These are phyloP conservation scores for Curvularia sp. DNA, from an alignment of 2,329 filamentous ascomycete species.

Conservation along the genomic window DNA sequence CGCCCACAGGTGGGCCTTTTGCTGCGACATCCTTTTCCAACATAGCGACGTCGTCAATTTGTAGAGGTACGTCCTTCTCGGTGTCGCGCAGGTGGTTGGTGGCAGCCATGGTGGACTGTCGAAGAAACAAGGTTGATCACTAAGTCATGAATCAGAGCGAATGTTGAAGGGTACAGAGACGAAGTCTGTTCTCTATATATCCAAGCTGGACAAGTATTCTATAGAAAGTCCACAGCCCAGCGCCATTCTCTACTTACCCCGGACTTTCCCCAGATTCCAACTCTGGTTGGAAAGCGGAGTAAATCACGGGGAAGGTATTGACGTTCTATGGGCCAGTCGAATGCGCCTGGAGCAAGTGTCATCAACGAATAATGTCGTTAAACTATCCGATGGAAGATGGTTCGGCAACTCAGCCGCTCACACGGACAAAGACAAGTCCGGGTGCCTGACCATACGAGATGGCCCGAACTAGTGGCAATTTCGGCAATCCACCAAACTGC, in stretches of 20 bases:
- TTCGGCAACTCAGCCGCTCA: constrained; percentile 1
- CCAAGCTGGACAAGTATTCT: constrained; percentile 27
- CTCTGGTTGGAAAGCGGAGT: constrained; percentile 3
- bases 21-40: constrained; percentile 1
- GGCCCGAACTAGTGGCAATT: background rate
- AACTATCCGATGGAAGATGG: background rate
- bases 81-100: constrained; percentile 7
- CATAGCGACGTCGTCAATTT: constrained; percentile 29
- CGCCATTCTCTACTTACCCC: constrained; percentile 15
- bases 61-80: constrained; percentile 28
- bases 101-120: constrained; percentile 18
- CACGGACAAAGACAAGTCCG: constrained; percentile 25
- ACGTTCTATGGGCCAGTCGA: background rate
- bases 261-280: constrained; percentile 35
- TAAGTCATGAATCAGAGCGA: background rate
- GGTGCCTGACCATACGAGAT: background rate
- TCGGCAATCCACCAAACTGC: background rate
- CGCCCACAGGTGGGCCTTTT: constrained; percentile 2
- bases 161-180: background rate
- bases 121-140: background rate
- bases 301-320: background rate
- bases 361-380: background rate
- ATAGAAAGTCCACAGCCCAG: constrained; percentile 23
- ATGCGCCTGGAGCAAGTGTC: background rate
- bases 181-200: constrained; percentile 24